Evolutionary conservation across 2,329 filamentous ascomycete genomes (phyloP), one percentile per base, ranked within the genome.

Genomic region (Ophiocordyceps camponoti-leonardi): DNA sequence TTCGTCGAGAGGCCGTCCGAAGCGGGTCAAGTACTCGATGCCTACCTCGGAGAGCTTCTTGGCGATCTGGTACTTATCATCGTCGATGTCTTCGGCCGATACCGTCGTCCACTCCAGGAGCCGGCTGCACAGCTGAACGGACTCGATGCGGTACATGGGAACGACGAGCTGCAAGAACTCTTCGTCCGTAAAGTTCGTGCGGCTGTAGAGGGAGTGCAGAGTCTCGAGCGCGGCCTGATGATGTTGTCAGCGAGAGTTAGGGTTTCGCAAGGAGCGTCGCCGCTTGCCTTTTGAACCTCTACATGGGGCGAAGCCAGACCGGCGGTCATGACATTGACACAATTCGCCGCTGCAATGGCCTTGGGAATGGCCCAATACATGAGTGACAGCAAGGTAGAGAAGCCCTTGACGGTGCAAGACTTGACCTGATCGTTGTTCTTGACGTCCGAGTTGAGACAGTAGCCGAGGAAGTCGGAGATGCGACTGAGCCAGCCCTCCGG

Each of bases 31-130:
- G 8, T 65, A 28, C 26, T 26, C 23, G 23, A 26, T 5, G 23
- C 23, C 52, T 71, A 87, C 84, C 75, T 98, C 92, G 1, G 88
- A 87, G 42, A 96, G 77, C 62, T 94, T 95, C 67, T 96, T 96
- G 39, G 85, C 79, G 53, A 95, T 79, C 46, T 86, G 79, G 59
- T 98, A 96, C 58, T 87, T 93, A 56, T 87, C 81, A 56, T 94
- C 86, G 52, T 95, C 85, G 48, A 94, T 78, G 53, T 94, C 82
- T 48, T 85, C 76, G 3, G 86, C 75, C 51, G 87, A 82, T 41
- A 90, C 80, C 12, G 78, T 64, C 5, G 86, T 85, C 83, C 85
- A 92, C 49, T 82, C 77, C 54, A 86, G 87, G 13, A 94, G 71
- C 48, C 79, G 75, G 49, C 74, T 76, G 53, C 88, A 77, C 8